Percentiles rank a stretch among this genome's conserved stretches.
Conservation (phyloP, 768 basidiomycete genomes). For the Amanita polypyramis region DNA sequence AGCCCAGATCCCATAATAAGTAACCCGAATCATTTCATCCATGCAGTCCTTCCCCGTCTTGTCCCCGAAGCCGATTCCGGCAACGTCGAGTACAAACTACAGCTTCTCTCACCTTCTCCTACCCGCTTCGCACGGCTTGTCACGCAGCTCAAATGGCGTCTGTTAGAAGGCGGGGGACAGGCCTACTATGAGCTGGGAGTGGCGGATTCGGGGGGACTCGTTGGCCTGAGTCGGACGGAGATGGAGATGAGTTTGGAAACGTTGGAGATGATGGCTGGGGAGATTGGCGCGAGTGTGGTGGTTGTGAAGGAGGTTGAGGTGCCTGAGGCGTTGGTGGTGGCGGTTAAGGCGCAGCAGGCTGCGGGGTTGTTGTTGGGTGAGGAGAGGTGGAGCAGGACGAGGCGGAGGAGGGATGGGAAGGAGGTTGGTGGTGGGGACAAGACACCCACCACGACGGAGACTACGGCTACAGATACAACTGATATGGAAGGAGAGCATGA, state of each 20-base stretch:
- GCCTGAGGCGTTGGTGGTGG: slow-evolving; percentile 37
- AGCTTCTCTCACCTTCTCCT: slow-evolving; percentile 69
- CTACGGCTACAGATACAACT: slow-evolving; percentile 23
- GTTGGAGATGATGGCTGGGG: slow-evolving; percentile 88
- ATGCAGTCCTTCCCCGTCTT: slow-evolving; percentile 42
- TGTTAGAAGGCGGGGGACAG: slow-evolving; percentile 75
- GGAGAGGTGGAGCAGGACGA: slow-evolving; percentile 23
- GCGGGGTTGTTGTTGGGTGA: slow-evolving; percentile 27
- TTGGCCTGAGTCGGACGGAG: slow-evolving; percentile 66
- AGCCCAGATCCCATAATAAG: background rate
- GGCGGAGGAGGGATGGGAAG: slow-evolving; percentile 15
- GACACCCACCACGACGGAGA: slow-evolving; percentile 28
- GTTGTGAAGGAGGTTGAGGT: slow-evolving; percentile 86
- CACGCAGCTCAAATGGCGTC: slow-evolving; percentile 93
- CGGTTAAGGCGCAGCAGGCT: slow-evolving; percentile 25
- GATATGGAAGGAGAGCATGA: slow-evolving; percentile 8
- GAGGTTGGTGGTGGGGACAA: slow-evolving; percentile 16
- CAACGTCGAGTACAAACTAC: slow-evolving; percentile 92
- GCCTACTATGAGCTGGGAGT: slow-evolving; percentile 81
- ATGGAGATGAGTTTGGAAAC: slow-evolving; percentile 79
- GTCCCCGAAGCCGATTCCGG: slow-evolving; percentile 77
- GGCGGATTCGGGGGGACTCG: slow-evolving; percentile 77
- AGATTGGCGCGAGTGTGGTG: slow-evolving; percentile 87
- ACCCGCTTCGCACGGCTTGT: slow-evolving; percentile 76
- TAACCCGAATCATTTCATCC: background rate